Percentiles rank a stretch among this genome's conserved stretches.
phyloP scores from a whole-genome alignment of 352 stramenopile species.

The Peronospora destructor region DNA sequence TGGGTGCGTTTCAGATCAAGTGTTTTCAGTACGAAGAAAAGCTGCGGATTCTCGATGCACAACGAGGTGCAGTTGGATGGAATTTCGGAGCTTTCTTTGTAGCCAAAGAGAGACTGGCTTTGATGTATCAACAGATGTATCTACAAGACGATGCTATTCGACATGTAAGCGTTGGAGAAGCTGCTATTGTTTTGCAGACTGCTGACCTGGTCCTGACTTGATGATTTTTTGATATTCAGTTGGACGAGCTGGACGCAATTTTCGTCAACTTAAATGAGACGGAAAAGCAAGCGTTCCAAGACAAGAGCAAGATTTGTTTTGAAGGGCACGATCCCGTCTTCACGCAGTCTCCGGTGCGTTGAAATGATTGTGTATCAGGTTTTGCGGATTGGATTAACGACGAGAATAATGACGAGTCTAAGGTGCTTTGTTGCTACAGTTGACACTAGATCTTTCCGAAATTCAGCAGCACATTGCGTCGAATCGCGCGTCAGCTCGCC shows the following conservation, averaged over 20 bases:
- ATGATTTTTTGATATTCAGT: conserved; percentile 21
- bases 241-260: conserved; percentile 79
- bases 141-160: conserved; percentile 75
- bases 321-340: conserved; percentile 43
- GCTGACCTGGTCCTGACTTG: background rate
- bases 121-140: conserved; percentile 84
- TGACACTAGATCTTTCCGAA: conserved; percentile 46
- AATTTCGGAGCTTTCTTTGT: conserved; percentile 77
- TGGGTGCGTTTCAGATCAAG: conserved; percentile 74
- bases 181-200: background rate
- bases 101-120: conserved; percentile 66
- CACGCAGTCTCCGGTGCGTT: conserved; percentile 46
- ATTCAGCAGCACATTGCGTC: conserved; percentile 48
- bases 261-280: conserved; percentile 39
- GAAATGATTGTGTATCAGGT: background rate
- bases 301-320: conserved; percentile 20
- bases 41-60: conserved; percentile 52
- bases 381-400: too few species aligned
- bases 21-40: conserved; percentile 79
- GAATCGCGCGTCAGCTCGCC: conserved; percentile 40
- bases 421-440: conserved; percentile 22
- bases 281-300: conserved; percentile 25
- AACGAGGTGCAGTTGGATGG: conserved; percentile 46
- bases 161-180: conserved; percentile 40
- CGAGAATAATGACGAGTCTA: background rate